These are phyloP conservation scores for Drosera spatulata DNA, from an alignment of 179 eudicot genomes.

Conservation along the genomic window DNA sequence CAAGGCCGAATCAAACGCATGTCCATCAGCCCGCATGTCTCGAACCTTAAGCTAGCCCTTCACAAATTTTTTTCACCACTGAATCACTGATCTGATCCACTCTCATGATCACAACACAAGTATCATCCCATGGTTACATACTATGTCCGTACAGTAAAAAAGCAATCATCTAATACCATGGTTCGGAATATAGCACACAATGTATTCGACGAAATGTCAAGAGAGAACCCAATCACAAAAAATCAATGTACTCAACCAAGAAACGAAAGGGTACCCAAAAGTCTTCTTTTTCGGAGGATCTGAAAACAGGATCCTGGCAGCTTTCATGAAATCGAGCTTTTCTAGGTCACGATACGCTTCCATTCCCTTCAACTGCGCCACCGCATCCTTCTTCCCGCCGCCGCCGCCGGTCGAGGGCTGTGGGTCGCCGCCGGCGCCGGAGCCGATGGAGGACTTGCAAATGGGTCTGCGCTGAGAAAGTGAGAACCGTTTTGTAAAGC, in stretches of 20 bases:
- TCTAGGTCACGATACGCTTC: conserved; percentile 48
- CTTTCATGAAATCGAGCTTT: conserved; percentile 72
- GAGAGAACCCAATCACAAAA: conserved; percentile 8
- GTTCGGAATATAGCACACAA: no score
- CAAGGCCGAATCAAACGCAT: no score
- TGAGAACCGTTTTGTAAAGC: conserved; percentile 17
- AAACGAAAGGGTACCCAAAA: conserved; percentile 43
- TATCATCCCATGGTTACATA: no score
- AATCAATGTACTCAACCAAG: background rate
- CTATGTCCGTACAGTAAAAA: no score
- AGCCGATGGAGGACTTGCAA: conserved; percentile 14
- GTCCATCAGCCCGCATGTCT: no score
- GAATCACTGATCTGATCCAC: no score
- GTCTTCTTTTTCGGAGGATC: conserved; percentile 41
- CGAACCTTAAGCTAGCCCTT: no score
- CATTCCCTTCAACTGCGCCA: conserved; percentile 11
- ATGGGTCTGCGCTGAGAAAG: conserved; percentile 11
- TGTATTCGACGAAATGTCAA: conserved; percentile 38
- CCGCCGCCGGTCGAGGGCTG: conserved; percentile 7
- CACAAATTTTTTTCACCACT: no score
- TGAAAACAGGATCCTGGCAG: conserved; percentile 68
- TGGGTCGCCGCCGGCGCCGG: conserved; percentile 6
- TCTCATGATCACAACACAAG: no score
- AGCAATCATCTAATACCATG: no score
- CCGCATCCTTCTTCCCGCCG: conserved; percentile 1